Evolutionary conservation across 164 flowering plant genomes (phyloP), one percentile per base, ranked within the genome.

Genomic region (Kalanchoe fedtschenkoi): DNA sequence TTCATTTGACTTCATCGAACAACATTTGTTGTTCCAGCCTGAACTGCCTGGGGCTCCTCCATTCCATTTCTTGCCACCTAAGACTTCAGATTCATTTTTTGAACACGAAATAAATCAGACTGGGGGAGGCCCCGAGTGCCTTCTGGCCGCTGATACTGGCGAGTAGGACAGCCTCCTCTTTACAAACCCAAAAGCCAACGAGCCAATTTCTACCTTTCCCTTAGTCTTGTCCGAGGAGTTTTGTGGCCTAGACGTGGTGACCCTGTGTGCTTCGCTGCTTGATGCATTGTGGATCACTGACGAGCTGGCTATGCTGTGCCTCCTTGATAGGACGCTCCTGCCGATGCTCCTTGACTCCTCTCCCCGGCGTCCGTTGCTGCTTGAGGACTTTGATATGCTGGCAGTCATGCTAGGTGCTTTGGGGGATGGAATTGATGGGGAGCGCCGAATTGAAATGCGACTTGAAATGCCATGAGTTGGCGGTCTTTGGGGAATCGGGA

Each of bases 271-370:
- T 51, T 26, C 56, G 56, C 16, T 51, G 56, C 11, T 37, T 37
- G 39, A 37, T 37, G 39, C 39, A 37, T 37, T 37, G 39, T 37
- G 39, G 39, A 10, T 28, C 32, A 29, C 3, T 51, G 56, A 51
- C 26, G 56, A 51, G 56, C 32, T 51, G 26, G 56, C 30, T 51
- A 51, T 17, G 21, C 56, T 51, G 14, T 51, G 56, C 56, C 56
- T 51, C 56, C 56, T 51, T 51, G 32, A 51, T 32, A 8, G 56
- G 32, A 51, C 56, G 11, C 56, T n/a, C n/a, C n/a, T 51, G 56
- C 22, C 24, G 14, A 51, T 24, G 56, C 24, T n/a, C 17, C 14
- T 51, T 44, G 24, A 44, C 7, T 4, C 21, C 24, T 51, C 17
- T 5, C 26, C 32, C 0, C 21, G 17, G 5, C 56, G 13, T 11